A percentile compares a stretch with the other conserved stretches of the same genome.
Evolutionary conservation across 1,139 yeast genomes (phyloP).

Genomic region (Protomyces macrosporus): DNA sequence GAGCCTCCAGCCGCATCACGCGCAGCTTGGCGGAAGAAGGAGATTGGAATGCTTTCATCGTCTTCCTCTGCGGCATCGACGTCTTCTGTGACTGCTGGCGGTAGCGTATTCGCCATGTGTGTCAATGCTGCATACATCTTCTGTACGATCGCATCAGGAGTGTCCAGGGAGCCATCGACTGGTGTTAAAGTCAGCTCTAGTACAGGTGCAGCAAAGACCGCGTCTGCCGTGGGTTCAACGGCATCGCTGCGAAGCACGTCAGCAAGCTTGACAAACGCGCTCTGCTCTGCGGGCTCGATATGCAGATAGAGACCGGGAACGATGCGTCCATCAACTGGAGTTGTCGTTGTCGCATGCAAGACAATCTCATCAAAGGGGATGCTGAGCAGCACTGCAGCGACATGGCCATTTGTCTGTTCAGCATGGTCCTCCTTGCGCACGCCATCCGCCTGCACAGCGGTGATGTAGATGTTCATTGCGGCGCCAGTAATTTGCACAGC

Average conservation of each 20-base stretch:
- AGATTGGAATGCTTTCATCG: neutral
- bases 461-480: neutral
- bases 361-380: neutral
- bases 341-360: constrained; percentile 1
- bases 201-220: neutral
- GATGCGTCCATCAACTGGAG: neutral
- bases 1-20: neutral
- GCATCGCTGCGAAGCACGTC: neutral
- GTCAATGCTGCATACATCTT: neutral
- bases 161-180: no score
- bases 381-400: neutral
- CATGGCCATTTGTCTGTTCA: no score
- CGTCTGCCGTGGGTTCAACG: neutral
- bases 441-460: no score
- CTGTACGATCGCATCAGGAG: neutral
- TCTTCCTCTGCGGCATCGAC: neutral
- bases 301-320: neutral
- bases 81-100: neutral
- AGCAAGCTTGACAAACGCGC: no score
- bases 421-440: no score
- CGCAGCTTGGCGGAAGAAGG: neutral
- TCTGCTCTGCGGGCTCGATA: neutral
- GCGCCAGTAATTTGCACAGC: neutral
- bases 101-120: neutral
- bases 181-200: neutral